Conservation (phyloP, 164 flowering plant genomes). For the Stephania cephalantha region DNA sequence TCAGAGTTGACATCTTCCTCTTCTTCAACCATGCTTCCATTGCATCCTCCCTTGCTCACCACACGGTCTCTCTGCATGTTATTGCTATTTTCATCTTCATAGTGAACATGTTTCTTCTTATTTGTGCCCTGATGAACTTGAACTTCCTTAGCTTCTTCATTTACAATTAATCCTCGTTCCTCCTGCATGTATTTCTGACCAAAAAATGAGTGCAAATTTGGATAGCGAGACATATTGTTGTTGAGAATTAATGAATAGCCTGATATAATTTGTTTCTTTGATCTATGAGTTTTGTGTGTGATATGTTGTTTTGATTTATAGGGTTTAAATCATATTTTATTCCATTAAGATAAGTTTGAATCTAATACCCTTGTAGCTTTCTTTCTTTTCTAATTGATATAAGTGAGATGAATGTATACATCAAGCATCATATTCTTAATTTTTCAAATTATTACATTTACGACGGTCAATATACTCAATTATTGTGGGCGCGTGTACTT, state of each 20-base stretch:
- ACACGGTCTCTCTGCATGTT: no score
- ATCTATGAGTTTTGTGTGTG: neutral
- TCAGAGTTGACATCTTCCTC: conserved; percentile 13
- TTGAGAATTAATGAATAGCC: neutral
- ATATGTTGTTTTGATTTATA: conserved; percentile 4
- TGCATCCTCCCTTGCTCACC: no score
- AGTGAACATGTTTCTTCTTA: conserved; percentile 7
- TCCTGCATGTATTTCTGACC: neutral
- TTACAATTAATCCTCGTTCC: neutral
- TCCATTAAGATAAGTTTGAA: conserved; percentile 9
- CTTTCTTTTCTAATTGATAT: neutral
- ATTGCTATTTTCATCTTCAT: neutral
- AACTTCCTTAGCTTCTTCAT: neutral
- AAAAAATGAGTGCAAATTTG: conserved; percentile 8
- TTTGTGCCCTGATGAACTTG: neutral
- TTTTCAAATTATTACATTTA: neutral
- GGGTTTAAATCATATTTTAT: neutral
- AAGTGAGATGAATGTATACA: neutral
- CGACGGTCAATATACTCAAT: neutral
- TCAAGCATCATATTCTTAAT: conserved; percentile 10
- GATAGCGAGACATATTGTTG: conserved; percentile 24
- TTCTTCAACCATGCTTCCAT: neutral
- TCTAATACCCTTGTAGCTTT: neutral
- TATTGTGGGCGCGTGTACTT: neutral
- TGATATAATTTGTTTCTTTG: neutral